phyloP scores from a whole-genome alignment of 2,329 filamentous ascomycete genomes.

The Trichoderma oligosporum region DNA sequence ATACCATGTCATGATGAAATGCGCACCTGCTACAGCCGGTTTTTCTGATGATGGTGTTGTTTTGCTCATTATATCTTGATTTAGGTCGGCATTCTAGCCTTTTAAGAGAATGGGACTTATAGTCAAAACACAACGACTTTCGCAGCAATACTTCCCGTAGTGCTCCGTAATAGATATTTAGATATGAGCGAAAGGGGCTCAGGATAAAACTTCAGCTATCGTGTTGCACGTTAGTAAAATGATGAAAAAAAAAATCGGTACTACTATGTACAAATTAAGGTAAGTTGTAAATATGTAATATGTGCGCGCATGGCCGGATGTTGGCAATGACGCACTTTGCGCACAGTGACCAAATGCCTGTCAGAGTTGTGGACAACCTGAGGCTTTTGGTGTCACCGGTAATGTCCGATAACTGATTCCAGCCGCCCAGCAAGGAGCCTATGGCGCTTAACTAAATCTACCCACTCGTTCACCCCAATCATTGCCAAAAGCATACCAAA shows the following conservation, averaged over 20 bases:
- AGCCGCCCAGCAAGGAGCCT: conserved; percentile 75
- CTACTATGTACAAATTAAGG: background rate
- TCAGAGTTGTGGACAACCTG: background rate
- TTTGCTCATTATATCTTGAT: background rate
- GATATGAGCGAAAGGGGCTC: background rate
- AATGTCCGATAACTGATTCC: conserved; percentile 62
- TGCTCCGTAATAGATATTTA: background rate
- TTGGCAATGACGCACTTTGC: conserved; percentile 7
- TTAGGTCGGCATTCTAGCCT: background rate
- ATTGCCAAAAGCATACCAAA: conserved; percentile 81
- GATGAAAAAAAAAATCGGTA: background rate
- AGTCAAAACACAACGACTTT: too few relatives aligned
- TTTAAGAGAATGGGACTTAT: background rate
- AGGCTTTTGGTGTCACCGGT: conserved; percentile 28
- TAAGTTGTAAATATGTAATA: background rate
- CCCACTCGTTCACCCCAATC: conserved; percentile 66
- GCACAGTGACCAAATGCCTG: conserved; percentile 3
- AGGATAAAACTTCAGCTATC: background rate
- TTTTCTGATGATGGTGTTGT: background rate
- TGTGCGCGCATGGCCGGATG: background rate
- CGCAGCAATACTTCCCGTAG: too few relatives aligned
- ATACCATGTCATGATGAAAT: background rate
- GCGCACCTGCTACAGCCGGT: conserved; percentile 13
- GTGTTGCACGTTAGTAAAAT: background rate
- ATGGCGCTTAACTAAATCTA: conserved; percentile 84